These are phyloP conservation scores for Zygoascus bituminiphila DNA, from an alignment of 805 yeast genomes.

Conservation along the genomic window DNA sequence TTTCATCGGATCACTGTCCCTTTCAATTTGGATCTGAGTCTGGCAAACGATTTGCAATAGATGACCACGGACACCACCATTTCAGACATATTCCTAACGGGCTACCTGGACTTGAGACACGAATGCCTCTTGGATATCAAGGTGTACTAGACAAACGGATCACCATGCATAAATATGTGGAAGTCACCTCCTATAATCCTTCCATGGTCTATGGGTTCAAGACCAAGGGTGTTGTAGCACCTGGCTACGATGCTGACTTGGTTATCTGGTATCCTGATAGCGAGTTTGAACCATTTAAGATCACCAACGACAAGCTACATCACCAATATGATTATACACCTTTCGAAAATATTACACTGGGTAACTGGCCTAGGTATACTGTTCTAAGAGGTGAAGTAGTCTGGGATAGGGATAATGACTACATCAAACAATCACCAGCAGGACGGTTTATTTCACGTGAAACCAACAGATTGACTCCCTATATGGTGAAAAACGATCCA, in stretches of 20 bases:
- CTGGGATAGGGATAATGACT: slow-evolving; percentile 27
- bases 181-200: slow-evolving; percentile 38
- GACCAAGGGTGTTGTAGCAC: slow-evolving; percentile 36
- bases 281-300: slow-evolving; percentile 16
- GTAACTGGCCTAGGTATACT: slow-evolving; percentile 15
- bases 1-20: slow-evolving; percentile 42
- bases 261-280: slow-evolving; percentile 41
- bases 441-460: not conserved
- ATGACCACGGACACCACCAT: slow-evolving; percentile 32
- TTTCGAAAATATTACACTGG: slow-evolving; percentile 22
- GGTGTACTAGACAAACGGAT: slow-evolving; percentile 38
- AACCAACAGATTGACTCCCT: not conserved
- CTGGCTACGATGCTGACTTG: slow-evolving; percentile 43
- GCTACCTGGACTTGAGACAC: slow-evolving; percentile 41
- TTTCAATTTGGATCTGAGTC: slow-evolving; percentile 34
- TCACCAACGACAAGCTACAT: slow-evolving; percentile 10
- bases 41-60: slow-evolving; percentile 38
- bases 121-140: slow-evolving; percentile 37
- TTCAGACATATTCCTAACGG: slow-evolving; percentile 42
- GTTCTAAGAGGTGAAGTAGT: slow-evolving; percentile 33
- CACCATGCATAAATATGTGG: slow-evolving; percentile 37
- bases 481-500: not conserved
- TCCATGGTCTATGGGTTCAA: slow-evolving; percentile 39
- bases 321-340: slow-evolving; percentile 16
- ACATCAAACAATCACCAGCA: not conserved